phyloP scores from a whole-genome alignment of 2,329 filamentous ascomycete species.

The Dactylonectria estremocensis region DNA sequence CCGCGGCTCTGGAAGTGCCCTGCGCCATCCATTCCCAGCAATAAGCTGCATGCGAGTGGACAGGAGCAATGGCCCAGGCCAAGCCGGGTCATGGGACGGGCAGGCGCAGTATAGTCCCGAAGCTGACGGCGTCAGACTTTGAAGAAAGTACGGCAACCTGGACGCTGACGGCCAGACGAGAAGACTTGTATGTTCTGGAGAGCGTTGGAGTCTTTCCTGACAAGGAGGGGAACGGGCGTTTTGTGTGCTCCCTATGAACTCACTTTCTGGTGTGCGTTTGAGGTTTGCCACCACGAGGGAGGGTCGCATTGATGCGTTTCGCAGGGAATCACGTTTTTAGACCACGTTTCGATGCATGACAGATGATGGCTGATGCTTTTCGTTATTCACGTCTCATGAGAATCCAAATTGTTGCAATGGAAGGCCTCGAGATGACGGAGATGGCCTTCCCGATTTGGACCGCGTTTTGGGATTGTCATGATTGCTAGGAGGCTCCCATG shows the following conservation, averaged over 20 bases:
- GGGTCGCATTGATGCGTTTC: slow-evolving; percentile 55
- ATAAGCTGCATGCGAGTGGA: slow-evolving; percentile 48
- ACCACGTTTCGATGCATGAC: slow-evolving; percentile 67
- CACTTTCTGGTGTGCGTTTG: slow-evolving; percentile 48
- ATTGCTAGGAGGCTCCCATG: slow-evolving; percentile 39
- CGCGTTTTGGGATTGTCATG: slow-evolving; percentile 44
- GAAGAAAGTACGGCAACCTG: slow-evolving; percentile 41
- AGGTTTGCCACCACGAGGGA: slow-evolving; percentile 46
- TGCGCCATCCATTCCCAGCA: slow-evolving; percentile 50
- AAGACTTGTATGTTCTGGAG: slow-evolving; percentile 50
- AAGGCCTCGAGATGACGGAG: slow-evolving; percentile 45
- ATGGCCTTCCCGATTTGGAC: slow-evolving; percentile 42
- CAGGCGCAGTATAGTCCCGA: slow-evolving; percentile 50
- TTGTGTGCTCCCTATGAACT: slow-evolving; percentile 48
- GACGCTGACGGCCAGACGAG: slow-evolving; percentile 43
- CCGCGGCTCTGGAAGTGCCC: slow-evolving; percentile 50
- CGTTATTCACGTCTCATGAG: slow-evolving; percentile 56
- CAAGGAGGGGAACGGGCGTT: slow-evolving; percentile 48
- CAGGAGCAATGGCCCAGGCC: slow-evolving; percentile 49
- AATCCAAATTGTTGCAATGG: slow-evolving; percentile 45
- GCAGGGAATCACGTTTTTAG: slow-evolving; percentile 60
- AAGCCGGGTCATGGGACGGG: slow-evolving; percentile 48
- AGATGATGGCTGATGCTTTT: slow-evolving; percentile 62
- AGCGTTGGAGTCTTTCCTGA: slow-evolving; percentile 51
- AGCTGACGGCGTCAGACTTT: slow-evolving; percentile 47